These are phyloP conservation scores for Odontarrhena argentea DNA, from an alignment of 345 rosid species.

Conservation along the genomic window DNA sequence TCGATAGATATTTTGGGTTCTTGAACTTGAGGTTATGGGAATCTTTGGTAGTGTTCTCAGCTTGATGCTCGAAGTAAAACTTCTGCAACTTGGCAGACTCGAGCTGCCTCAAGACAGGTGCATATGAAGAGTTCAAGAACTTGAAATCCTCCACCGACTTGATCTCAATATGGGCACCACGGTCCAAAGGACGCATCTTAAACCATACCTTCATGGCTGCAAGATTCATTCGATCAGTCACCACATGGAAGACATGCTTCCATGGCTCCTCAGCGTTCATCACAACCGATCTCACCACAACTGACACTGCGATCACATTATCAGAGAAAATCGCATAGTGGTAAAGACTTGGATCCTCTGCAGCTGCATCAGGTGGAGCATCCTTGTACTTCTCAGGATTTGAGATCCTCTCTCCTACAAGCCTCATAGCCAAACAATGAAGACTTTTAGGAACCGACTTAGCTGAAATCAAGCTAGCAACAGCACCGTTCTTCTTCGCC, in stretches of 20 bases:
- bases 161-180: conserved; percentile 78
- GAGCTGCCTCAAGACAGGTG: conserved; percentile 75
- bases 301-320: conserved; percentile 88
- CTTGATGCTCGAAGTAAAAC: conserved; percentile 49
- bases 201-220: conserved; percentile 99
- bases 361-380: conserved; percentile 53
- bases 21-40: conserved; percentile 51
- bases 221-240: conserved; percentile 77
- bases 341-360: conserved; percentile 73
- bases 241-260: conserved; percentile 87
- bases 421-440: conserved; percentile 95
- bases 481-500: conserved; percentile 87
- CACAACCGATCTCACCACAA: conserved; percentile 84
- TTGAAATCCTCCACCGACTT: conserved; percentile 71
- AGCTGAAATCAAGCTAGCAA: conserved; percentile 79
- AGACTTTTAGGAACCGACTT: conserved; percentile 84
- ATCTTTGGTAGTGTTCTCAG: conserved; percentile 52
- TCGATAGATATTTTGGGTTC: conserved; percentile 63
- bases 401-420: conserved; percentile 78
- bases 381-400: conserved; percentile 76
- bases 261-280: conserved; percentile 77
- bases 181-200: conserved; percentile 80
- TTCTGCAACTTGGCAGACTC: conserved; percentile 64
- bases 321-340: conserved; percentile 85
- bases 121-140: conserved; percentile 67